phyloP scores from a whole-genome alignment of 495 filamentous ascomycete genomes.

The Aspergillus homomorphus region DNA sequence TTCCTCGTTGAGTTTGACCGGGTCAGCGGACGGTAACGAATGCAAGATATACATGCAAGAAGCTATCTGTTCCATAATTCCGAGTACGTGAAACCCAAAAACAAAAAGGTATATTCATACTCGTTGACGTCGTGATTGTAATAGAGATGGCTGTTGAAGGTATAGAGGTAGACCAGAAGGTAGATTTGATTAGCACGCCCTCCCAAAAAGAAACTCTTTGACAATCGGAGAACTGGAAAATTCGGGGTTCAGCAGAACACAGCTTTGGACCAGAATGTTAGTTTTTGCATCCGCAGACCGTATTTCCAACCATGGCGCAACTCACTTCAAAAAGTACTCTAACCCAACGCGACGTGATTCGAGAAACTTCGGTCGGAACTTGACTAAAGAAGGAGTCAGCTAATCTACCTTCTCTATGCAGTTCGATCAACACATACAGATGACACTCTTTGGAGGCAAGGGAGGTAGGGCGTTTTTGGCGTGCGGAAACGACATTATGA shows the following conservation, averaged over 20 bases:
- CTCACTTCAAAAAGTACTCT: conserved; percentile 70
- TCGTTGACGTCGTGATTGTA: conserved; percentile 5
- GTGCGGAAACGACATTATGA: conserved; percentile 63
- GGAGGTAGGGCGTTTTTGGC: conserved; percentile 61
- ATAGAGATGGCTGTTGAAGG: not conserved
- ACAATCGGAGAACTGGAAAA: conserved; percentile 65
- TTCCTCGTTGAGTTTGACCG: not conserved
- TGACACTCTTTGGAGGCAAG: conserved; percentile 66
- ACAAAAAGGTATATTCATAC: not conserved
- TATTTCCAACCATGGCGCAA: conserved; percentile 8
- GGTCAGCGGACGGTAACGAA: not conserved
- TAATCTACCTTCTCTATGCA: not conserved
- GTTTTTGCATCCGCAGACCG: not conserved
- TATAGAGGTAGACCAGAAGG: not conserved
- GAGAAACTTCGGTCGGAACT: conserved; percentile 66
- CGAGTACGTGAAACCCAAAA: not conserved
- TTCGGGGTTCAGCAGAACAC: conserved; percentile 66
- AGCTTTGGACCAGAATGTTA: conserved; percentile 37
- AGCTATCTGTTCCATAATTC: not conserved
- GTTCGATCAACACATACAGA: conserved; percentile 51
- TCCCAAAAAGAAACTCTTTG: conserved; percentile 66
- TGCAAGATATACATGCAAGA: not conserved
- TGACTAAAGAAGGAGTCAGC: conserved; percentile 41
- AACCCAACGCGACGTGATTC: conserved; percentile 63
- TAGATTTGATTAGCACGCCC: conserved; percentile 25